Evolutionary conservation across 257 asterid species (phyloP), one percentile per base, ranked within the genome.

Genomic region (Scutellaria baicalensis): DNA sequence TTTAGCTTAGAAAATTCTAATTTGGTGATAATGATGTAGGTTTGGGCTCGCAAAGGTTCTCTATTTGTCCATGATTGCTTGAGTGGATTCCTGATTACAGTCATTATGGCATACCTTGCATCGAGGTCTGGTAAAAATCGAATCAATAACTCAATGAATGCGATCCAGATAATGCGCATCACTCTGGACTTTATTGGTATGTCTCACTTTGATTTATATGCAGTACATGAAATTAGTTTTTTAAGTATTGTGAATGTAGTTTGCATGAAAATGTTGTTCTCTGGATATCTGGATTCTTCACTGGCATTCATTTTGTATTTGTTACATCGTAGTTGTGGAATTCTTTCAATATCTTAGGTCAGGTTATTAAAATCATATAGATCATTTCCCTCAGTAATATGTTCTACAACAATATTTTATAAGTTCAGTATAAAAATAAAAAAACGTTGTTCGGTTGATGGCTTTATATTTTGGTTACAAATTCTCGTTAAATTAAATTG

Each of bases 141-240:
- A 54, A 80, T 94, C 75, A 91, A 76, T 75, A 82, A 72, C 57
- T 81, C 96, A 70, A 85, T 91, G 99, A 85, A 48, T 75, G 75
- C 90, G 48, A 70, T 84, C 84, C 99, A 91, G 88, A 89, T 94
- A 75, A 71, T 94, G 79, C 97, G 99, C 56, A 75, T 89, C 80
- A 84, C 91, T 3, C 48, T 94, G 84, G 90, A 94, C 76, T 94
- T 94, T 68, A 85, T 89, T 51, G 99, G 99, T 94, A 88, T 66
- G 83, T 69, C 43, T 43, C 18, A 52, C 8, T 69, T 27, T 49
- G 54, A 36, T 13, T 68, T 17, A 51, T 31, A 59, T 40, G 13
- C 42, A 31, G 64, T 49, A 36, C 54, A 64, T 68, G 17, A 39
- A 42, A 18, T 60, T 9, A 63, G 31, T 49, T 27, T 27, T 47